Evolutionary conservation across 805 yeast species (phyloP), one percentile per base, ranked within the genome.

Genomic region (Saturnispora bothae): DNA sequence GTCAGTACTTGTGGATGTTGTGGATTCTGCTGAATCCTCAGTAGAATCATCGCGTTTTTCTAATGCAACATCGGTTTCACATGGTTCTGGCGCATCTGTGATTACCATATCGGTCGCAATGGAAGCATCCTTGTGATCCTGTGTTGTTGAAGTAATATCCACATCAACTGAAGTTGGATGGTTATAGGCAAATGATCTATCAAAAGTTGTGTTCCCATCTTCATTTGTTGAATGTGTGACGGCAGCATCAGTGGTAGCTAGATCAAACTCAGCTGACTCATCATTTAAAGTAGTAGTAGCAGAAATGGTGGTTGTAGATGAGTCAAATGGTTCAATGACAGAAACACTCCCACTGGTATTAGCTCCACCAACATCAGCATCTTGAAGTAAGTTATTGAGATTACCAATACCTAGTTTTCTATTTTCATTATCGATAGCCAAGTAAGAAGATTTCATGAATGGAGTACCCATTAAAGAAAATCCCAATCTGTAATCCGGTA

Each of bases 391-490:
- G 1, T 76, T 83, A 15, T 33, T 25, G 4, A 44, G 15, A 15
- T 33, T 42, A 17, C 45, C 43, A 35, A 81, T 35, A 1, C 80
- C 92, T 20, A 80, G 51, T 17, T 60, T 59, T 19, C 62, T 53
- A 15, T 71, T 72, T 13, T 68, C 84, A 44, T 73, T 65, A 53
- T 81, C 85, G 28, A 78, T 76, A 0, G 78, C 88, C 28, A 80
- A 42, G 50, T 72, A 79, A 6, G 68, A 56, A 33, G 65, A 60
- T 36, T 61, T 61, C 33, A 81, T 44, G 47, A 80, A 73, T 4
- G 81, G 66, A 5, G 72, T 58, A 3, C 89, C 92, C 29, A 82
- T 53, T 2, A 71, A 49, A 8, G 70, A 64, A 49, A 60, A 73
- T 1, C 84, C 83, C 4, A 61, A 44, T 9, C 47, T 42, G 3